Evolutionary conservation across 108 stramenopile genomes (phyloP).

Genomic region (Pseudonitzschia delicatissima): DNA sequence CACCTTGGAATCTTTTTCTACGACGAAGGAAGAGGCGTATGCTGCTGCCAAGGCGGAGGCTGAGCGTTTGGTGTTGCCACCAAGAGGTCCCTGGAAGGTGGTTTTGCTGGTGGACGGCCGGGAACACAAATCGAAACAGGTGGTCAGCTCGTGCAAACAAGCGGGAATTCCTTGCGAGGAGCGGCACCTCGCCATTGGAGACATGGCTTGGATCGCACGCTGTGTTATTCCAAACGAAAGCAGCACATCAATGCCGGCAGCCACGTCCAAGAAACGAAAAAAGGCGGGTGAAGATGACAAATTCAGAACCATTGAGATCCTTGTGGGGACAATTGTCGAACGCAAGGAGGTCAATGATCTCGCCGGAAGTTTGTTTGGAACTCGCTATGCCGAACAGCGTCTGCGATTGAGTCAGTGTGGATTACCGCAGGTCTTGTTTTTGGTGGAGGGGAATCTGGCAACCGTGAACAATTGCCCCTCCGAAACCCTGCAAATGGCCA

Average conservation of each 20-base stretch:
- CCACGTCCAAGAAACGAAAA: background rate
- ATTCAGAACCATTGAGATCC: slow-evolving; percentile 22
- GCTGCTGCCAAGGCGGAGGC: slow-evolving; percentile 22
- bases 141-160: slow-evolving; percentile 29
- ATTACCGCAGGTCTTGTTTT: slow-evolving; percentile 47
- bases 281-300: background rate
- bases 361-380: slow-evolving; percentile 39
- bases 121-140: slow-evolving; percentile 41
- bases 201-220: slow-evolving; percentile 65
- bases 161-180: slow-evolving; percentile 49
- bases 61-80: slow-evolving; percentile 14
- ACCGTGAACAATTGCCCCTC: slow-evolving; percentile 29
- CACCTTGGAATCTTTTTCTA: background rate
- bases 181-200: slow-evolving; percentile 57
- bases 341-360: slow-evolving; percentile 51
- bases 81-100: slow-evolving; percentile 43
- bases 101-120: slow-evolving; percentile 45
- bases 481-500: slow-evolving; percentile 44
- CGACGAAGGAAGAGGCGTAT: slow-evolving; percentile 39
- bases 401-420: slow-evolving; percentile 52
- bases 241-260: background rate
- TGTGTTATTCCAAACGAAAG: background rate
- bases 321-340: slow-evolving; percentile 63
- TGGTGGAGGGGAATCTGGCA: slow-evolving; percentile 47
- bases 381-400: slow-evolving; percentile 57